Evolutionary conservation across 2,329 filamentous ascomycete genomes (phyloP).

Genomic region (Ophiosphaerella narmari): DNA sequence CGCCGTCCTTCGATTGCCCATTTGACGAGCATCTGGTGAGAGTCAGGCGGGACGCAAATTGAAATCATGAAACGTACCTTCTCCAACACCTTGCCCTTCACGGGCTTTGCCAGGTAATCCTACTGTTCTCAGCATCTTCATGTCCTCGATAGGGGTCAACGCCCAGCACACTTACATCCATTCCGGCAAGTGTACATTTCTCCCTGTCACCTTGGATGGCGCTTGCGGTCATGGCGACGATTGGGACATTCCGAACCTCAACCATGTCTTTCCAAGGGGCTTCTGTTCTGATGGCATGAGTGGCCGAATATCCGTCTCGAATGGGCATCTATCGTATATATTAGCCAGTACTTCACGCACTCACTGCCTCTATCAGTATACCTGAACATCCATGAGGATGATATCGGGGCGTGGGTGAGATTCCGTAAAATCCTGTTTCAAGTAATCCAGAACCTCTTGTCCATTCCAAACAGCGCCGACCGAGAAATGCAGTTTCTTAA

Average conservation of each 20-base stretch:
- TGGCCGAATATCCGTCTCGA: slow-evolving; percentile 78
- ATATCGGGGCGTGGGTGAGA: slow-evolving; percentile 67
- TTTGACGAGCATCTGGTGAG: slow-evolving; percentile 62
- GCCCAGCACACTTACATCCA: slow-evolving; percentile 59
- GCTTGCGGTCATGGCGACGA: slow-evolving; percentile 81
- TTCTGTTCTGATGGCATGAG: slow-evolving; percentile 72
- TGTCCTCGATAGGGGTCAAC: slow-evolving; percentile 9
- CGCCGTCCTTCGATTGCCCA: slow-evolving; percentile 61
- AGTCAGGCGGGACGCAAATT: slow-evolving; percentile 17
- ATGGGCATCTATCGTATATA: slow-evolving; percentile 54
- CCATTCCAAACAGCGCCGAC: slow-evolving; percentile 77
- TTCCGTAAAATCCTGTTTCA: slow-evolving; percentile 58
- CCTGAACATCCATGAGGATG: slow-evolving; percentile 79
- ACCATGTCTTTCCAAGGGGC: slow-evolving; percentile 65
- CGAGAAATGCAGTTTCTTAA: slow-evolving; percentile 72
- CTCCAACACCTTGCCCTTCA: slow-evolving; percentile 69
- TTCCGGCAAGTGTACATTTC: slow-evolving; percentile 73
- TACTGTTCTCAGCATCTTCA: slow-evolving; percentile 26
- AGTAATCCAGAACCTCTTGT: slow-evolving; percentile 76
- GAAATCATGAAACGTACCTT: slow-evolving; percentile 43
- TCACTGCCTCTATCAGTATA: slow-evolving; percentile 52
- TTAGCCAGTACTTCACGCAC: slow-evolving; percentile 22
- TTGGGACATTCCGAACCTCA: slow-evolving; percentile 65
- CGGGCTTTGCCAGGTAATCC: slow-evolving; percentile 56
- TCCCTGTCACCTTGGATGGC: slow-evolving; percentile 78